phyloP scores from a whole-genome alignment of 164 flowering plant species.

The Annona cherimola region DNA sequence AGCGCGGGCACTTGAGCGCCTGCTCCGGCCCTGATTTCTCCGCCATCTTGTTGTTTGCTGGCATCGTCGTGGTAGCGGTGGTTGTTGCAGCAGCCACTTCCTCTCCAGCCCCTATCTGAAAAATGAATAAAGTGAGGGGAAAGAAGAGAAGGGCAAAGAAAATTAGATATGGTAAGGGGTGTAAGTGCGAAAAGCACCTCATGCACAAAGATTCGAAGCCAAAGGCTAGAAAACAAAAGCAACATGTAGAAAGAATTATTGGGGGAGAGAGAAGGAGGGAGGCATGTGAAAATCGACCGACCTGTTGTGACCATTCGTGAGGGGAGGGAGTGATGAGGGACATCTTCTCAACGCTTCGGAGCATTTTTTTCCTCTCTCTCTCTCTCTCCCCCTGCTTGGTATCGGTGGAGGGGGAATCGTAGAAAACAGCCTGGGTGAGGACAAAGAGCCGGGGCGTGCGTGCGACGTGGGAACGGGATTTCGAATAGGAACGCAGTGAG shows the following conservation, averaged over 20 bases:
- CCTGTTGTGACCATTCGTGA: constrained; percentile 26
- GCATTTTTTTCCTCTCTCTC: not conserved
- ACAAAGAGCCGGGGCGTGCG: constrained; percentile 32
- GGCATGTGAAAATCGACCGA: not conserved
- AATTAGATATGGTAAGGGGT: not conserved
- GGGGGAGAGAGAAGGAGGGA: constrained; percentile 13
- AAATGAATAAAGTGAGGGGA: constrained; percentile 5
- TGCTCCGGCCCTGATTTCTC: constrained; percentile 17
- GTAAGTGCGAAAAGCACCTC: constrained; percentile 1
- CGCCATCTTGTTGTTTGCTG: constrained; percentile 14
- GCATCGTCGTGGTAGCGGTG: not conserved
- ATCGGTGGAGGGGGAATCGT: constrained; percentile 16
- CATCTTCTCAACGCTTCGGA: constrained; percentile 11
- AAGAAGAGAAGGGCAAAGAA: constrained; percentile 6
- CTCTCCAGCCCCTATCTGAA: not conserved
- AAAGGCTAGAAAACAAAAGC: constrained; percentile 28
- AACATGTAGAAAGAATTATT: constrained; percentile 22
- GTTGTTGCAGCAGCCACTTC: constrained; percentile 9
- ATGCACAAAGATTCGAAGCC: constrained; percentile 18
- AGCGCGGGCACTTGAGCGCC: constrained; percentile 62
- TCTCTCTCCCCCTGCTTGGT: not conserved
- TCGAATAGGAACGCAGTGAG: not conserved
- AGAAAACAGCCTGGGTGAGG: constrained; percentile 23
- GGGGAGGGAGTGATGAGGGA: constrained; percentile 14
- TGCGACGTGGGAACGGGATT: constrained; percentile 22